Percentiles rank a stretch among this genome's conserved stretches.
These are phyloP conservation scores for Vigna angularis DNA, from an alignment of 306 rosid genomes.

Conservation along the genomic window DNA sequence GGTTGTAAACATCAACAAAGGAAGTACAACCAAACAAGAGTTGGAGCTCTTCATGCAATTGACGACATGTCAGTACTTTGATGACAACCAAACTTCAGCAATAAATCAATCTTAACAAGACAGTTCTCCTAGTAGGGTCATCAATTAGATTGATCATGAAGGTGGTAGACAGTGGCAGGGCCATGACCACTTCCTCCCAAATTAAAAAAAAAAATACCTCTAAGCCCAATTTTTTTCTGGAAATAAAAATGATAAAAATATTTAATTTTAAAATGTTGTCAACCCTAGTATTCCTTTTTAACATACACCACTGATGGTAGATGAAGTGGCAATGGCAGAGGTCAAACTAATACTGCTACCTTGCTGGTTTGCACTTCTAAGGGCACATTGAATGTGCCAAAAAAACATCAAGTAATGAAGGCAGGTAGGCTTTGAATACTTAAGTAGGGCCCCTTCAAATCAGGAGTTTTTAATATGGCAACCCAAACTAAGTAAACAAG, in stretches of 20 bases:
- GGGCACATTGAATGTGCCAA: not conserved
- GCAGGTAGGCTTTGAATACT: not conserved
- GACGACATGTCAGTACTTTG: not conserved
- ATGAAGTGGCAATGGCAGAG: not conserved
- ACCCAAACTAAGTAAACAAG: not conserved
- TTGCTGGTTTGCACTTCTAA: not conserved
- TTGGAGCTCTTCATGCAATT: not conserved
- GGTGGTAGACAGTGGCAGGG: too few relatives aligned
- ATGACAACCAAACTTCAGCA: not conserved
- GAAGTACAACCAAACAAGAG: not conserved
- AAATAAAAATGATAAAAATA: too few relatives aligned
- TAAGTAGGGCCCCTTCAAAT: not conserved
- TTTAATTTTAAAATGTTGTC: too few relatives aligned
- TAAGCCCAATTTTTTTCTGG: too few relatives aligned
- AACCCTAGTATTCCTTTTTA: too few relatives aligned
- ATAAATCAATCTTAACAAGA: not conserved
- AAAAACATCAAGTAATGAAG: not conserved
- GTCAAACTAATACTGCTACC: too few relatives aligned
- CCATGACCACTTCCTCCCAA: too few relatives aligned
- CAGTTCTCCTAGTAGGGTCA: not conserved
- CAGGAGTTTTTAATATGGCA: not conserved
- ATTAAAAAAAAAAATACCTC: too few relatives aligned
- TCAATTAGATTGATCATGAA: not conserved
- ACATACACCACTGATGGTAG: too few relatives aligned
- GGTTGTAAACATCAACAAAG: not conserved